Base-by-base conservation (phyloP, 768 basidiomycete species). In the Kwoniella mangroviensis region DNA sequence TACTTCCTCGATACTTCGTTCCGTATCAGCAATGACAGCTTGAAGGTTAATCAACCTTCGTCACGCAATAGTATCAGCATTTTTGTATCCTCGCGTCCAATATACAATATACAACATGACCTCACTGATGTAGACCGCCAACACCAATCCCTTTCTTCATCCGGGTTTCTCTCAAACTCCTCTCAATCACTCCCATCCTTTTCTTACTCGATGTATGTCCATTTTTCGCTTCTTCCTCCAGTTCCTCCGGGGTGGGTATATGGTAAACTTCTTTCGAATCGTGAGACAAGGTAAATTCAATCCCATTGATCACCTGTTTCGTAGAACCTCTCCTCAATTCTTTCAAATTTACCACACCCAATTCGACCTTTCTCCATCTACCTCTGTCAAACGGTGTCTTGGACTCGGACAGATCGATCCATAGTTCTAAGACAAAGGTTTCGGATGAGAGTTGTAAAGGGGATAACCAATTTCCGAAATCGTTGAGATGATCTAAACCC, bases 71-170 rank as follows among this genome's bases (percentile, higher is more conserved):
- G 4, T 9, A 24, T 70, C 66, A 62, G n/a, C n/a, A n/a, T n/a
- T n/a, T n/a, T n/a, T n/a, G n/a, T n/a, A n/a, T n/a, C n/a, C n/a
- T n/a, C n/a, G n/a, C n/a, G n/a, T n/a, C n/a, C n/a, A n/a, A n/a
- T n/a, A n/a, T n/a, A n/a, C n/a, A n/a, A n/a, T n/a, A n/a, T n/a
- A n/a, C n/a, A n/a, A n/a, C n/a, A n/a, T n/a, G n/a, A n/a, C n/a
- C n/a, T n/a, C n/a, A 89, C 89, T n/a, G 90, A 87, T 61, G 88
- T 85, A 26, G 88, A 82, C 56, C 88, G 85, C 54, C 85, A 76
- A 65, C 76, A 78, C 71, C 58, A 73, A 76, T 26, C 70, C 81
- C 70, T 54, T 77, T 74, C 71, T 82, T 81, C 83, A 83, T 84
- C 53, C 77, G 68, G 7, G 81, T 83, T 67, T 84, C 83, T 49